These are phyloP conservation scores for Lactarius deliciosus DNA, from an alignment of 768 basidiomycete genomes.

Conservation along the genomic window DNA sequence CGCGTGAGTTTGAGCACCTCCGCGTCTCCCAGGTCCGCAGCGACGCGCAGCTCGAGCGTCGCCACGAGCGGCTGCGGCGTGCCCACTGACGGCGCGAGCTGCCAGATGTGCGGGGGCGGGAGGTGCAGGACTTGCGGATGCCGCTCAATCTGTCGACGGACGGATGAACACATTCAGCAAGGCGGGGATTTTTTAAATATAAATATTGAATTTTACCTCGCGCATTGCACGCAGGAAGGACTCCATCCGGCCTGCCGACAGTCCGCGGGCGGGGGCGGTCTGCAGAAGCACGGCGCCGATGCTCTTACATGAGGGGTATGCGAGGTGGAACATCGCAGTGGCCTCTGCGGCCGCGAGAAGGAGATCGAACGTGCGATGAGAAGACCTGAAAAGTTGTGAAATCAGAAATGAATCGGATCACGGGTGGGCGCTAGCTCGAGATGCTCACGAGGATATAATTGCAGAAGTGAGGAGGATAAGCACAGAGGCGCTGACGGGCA, in stretches of 20 bases:
- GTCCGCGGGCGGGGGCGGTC: conserved; percentile 73
- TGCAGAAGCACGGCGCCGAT: conserved; percentile 88
- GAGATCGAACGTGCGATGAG: conserved; percentile 80
- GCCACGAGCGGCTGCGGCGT: conserved; percentile 54
- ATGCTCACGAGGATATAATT: conserved; percentile 56
- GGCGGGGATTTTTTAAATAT: background rate
- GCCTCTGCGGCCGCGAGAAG: conserved; percentile 77
- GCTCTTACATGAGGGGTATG: conserved; percentile 80
- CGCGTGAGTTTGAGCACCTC: conserved; percentile 70
- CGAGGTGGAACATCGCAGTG: conserved; percentile 73
- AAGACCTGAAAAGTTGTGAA: conserved; percentile 35
- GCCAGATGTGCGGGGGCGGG: conserved; percentile 87
- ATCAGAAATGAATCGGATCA: background rate
- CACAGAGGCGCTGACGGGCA: conserved; percentile 58
- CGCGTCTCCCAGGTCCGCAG: conserved; percentile 60
- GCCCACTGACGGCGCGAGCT: conserved; percentile 49
- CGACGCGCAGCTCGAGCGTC: conserved; percentile 78
- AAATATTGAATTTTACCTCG: conserved; percentile 49
- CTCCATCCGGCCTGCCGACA: conserved; percentile 70
- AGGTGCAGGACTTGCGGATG: conserved; percentile 83
- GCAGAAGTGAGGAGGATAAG: conserved; percentile 55
- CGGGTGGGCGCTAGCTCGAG: background rate
- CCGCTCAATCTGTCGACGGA: conserved; percentile 60
- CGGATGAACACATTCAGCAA: background rate
- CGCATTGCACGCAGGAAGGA: conserved; percentile 76